Evolutionary conservation across 1,284 basidiomycete species (phyloP).

Genomic region (Ceratobasidium sp.): DNA sequence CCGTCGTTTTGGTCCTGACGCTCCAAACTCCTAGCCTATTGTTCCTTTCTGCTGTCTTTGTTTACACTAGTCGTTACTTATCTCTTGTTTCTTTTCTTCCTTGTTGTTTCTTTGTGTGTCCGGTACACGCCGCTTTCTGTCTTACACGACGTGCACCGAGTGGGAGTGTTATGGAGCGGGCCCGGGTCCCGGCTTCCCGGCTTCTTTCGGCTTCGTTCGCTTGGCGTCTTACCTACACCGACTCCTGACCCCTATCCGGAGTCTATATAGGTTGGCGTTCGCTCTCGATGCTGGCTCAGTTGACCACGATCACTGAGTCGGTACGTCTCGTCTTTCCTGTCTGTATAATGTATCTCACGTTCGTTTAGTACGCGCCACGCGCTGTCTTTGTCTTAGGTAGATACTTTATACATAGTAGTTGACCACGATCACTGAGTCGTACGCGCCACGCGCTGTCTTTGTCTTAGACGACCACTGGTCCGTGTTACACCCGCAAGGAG

Average conservation of each 20-base stretch:
- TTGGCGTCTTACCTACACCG: not conserved
- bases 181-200: not conserved
- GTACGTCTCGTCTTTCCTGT: no score
- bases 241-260: not conserved
- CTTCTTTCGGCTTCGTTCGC: not conserved
- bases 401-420: no score
- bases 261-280: not conserved
- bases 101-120: not conserved
- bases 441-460: not conserved
- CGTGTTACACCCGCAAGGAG: no score
- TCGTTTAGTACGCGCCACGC: no score
- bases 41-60: not conserved
- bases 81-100: not conserved
- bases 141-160: not conserved
- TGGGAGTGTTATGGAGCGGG: conserved; percentile 5
- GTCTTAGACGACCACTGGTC: no score
- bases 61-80: not conserved
- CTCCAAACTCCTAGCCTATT: not conserved
- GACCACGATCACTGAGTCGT: not conserved
- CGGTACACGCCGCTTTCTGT: not conserved
- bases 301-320: not conserved
- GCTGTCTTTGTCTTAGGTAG: no score
- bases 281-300: not conserved
- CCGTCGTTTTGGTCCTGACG: not conserved
- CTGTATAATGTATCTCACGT: no score